Evolutionary conservation across 73 alveolate species (phyloP), one percentile per base, ranked within the genome.

Genomic region (Paramecium octaurelia): DNA sequence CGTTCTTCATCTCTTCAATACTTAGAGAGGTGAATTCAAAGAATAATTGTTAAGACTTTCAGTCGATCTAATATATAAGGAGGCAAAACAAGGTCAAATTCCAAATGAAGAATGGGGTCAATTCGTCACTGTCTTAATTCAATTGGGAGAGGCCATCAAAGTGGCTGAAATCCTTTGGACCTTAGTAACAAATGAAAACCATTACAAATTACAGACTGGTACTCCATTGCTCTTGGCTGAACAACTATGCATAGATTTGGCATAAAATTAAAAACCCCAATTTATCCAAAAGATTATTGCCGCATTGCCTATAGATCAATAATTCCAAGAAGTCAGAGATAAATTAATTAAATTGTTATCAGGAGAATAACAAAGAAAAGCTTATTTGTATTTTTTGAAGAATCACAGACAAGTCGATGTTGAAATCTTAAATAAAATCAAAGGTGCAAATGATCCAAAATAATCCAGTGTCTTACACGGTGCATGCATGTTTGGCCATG

Each of bases 191-290:
- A 54, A 85, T 38, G 44, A 44, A 29, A 59, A 31, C 6, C 84
- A 64, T 34, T 88, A 24, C 21, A 68, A 68, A 38, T 68, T 48
- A 80, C 9, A 48, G 23, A 23, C 42, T 80, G 75, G 91, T 31
- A 80, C 46, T 23, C 46, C 60, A 64, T 34, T 87, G 12, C 12
- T 64, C 14, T 16, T 60, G 6, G 93, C 85, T 27, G 36, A 27
- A 34, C 7, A 87, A 87, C 24, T 31, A 71, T 68, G 75, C 21
- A 70, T 96, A 87, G 99, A 96, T 94, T 89, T 97, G 83, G 96
- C 94, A 27, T 98, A 96, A 70, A 97, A 95, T 86, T 97, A 97
- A 93, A 97, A 96, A 95, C 97, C 97, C 18, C 38, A 95, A 24
- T 97, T 95, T 94, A 86, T 94, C n/a, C 90, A 95, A n/a, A 58